Evolutionary conservation across 1,139 yeast species (phyloP), one percentile per base, ranked within the genome.

Genomic region (Geotrichum phurueaensis): DNA sequence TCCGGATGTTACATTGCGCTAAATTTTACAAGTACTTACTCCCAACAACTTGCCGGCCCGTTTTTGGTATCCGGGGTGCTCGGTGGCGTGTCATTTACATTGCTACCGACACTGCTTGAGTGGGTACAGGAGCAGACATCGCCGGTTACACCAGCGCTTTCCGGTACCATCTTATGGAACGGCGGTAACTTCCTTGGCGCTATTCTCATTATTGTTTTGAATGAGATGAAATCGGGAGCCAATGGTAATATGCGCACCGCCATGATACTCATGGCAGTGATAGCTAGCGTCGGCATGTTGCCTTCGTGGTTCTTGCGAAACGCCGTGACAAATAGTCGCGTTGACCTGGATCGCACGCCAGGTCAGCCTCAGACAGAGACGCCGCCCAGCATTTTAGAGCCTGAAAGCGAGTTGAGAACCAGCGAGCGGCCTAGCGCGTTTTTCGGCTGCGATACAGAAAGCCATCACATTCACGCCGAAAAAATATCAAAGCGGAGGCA

Each of bases 151-250:
- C 73, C 75, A 7, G 74, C 74, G 3, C 69, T 73, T 1, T 66
- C 73, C 0, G 66, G 73, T 4, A 65, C 73, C 9, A 52, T 73
- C 31, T 65, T 73, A 54, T 73, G 76, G 76, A 66, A 65, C 54
- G 73, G 73, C 15, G 76, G 76, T 23, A 73, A 73, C 64, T 58
- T 71, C 3, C 64, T 73, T 43, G 76, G 76, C 20, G 76, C 73
- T 39, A 66, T 73, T 47, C 70, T 73, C 62, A 72, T 73, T 57
- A 71, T 73, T 22, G 58, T 66, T 51, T 72, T 73, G 76, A 67
- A 72, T 60, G 73, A 73, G 1, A 62, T 73, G 56, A 70, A 70
- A 58, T 68, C 70, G 59, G 64, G 64, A 15, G 62, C 65, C 1
- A 62, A 66, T 51, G 57, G 63, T 36, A 73, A 73, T 57, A 73